Conservation (phyloP, 2,329 filamentous ascomycete species). For the Apiospora phragmitis region DNA sequence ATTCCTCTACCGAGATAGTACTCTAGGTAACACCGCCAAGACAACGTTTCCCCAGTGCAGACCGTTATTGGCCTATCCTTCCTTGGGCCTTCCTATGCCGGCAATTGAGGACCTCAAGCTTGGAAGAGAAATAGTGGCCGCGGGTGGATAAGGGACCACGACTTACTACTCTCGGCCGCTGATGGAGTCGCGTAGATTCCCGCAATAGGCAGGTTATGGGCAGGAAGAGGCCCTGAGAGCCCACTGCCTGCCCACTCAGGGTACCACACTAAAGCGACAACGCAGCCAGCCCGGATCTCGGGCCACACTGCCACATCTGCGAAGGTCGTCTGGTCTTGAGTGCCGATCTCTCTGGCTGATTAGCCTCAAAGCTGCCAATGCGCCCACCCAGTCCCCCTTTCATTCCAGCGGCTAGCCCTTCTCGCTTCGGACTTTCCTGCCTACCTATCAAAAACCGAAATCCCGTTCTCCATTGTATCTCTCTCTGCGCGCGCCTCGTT, state of each 20-base stretch:
- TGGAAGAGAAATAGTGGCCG: not conserved
- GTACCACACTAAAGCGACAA: not conserved
- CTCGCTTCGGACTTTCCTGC: not conserved
- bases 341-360: not conserved
- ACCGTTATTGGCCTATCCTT: not conserved
- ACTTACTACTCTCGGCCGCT: not conserved
- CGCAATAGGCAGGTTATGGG: constrained; percentile 12
- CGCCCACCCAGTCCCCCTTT: not conserved
- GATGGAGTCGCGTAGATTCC: constrained; percentile 9
- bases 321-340: not conserved
- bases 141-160: not conserved
- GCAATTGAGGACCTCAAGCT: not conserved
- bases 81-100: not conserved
- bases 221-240: not conserved
- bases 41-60: not conserved
- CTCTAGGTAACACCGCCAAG: not conserved
- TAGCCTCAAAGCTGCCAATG: not conserved
- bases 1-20: not conserved
- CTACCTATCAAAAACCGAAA: not conserved
- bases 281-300: not conserved
- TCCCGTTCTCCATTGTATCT: not conserved
- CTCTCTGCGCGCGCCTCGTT: not conserved
- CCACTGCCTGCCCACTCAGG: not conserved
- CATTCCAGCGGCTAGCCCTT: not conserved
- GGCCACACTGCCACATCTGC: not conserved